phyloP scores from a whole-genome alignment of 2,329 filamentous ascomycete species.

The Sporothrix brunneoviolacea region DNA sequence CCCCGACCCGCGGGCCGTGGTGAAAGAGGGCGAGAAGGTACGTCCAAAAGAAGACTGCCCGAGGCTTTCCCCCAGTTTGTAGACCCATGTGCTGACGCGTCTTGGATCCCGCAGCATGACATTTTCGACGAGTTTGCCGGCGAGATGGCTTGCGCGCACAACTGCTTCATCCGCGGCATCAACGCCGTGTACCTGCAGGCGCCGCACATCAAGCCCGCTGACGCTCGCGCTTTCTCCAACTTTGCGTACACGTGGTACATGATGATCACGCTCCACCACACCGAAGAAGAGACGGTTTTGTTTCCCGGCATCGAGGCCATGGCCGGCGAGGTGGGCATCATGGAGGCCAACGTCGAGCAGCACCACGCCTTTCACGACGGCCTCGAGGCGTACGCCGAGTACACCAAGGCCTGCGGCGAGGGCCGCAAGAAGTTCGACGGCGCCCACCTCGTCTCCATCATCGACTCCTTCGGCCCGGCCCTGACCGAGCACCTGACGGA shows the following conservation, averaged over 20 bases:
- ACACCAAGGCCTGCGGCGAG: not conserved
- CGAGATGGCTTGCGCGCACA: slow-evolving; percentile 30
- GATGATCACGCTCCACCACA: slow-evolving; percentile 27
- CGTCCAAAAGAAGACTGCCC: not conserved
- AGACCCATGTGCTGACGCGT: not conserved
- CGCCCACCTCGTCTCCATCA: slow-evolving; percentile 23
- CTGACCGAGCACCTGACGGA: slow-evolving; percentile 31
- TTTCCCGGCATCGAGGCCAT: slow-evolving; percentile 28
- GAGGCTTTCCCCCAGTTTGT: not conserved
- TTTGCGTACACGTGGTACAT: slow-evolving; percentile 23
- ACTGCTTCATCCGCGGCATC: slow-evolving; percentile 24
- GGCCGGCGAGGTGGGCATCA: slow-evolving; percentile 22
- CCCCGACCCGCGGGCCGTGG: slow-evolving; percentile 5
- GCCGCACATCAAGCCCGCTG: slow-evolving; percentile 27
- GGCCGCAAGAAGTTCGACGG: slow-evolving; percentile 28
- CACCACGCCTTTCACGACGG: slow-evolving; percentile 29
- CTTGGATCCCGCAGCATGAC: slow-evolving; percentile 23
- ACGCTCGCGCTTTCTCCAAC: slow-evolving; percentile 27
- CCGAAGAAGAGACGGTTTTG: slow-evolving; percentile 26
- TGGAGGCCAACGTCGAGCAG: slow-evolving; percentile 29
- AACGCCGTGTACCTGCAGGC: slow-evolving; percentile 29
- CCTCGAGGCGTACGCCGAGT: slow-evolving; percentile 27
- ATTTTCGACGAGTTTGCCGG: slow-evolving; percentile 22
- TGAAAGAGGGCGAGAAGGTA: slow-evolving; percentile 4
- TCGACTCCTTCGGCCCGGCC: slow-evolving; percentile 30